phyloP scores from a whole-genome alignment of 2,329 filamentous ascomycete species.

The Dactylellina sp. region DNA sequence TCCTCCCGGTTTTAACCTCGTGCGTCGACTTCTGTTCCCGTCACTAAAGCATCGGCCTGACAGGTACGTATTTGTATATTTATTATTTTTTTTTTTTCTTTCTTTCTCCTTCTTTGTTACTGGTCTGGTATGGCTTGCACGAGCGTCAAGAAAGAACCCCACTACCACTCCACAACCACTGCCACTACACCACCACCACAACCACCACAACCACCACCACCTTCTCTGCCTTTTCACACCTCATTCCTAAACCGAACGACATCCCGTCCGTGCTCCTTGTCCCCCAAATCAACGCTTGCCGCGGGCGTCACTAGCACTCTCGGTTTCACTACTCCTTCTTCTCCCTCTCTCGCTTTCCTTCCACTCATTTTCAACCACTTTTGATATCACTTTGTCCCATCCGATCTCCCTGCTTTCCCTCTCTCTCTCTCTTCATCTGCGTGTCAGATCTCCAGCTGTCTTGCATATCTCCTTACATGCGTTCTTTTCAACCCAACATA shows the following conservation, averaged over 20 bases:
- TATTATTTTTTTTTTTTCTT: neutral
- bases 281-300: slow-evolving; percentile 13
- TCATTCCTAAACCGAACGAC: slow-evolving; percentile 49
- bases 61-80: slow-evolving; percentile 4
- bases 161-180: slow-evolving; percentile 65
- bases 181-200: slow-evolving; percentile 64
- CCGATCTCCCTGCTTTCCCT: slow-evolving; percentile 1
- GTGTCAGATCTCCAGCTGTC: slow-evolving; percentile 37
- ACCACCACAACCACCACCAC: slow-evolving; percentile 69
- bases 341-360: slow-evolving; percentile 11
- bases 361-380: no score
- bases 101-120: neutral
- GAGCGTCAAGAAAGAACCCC: slow-evolving; percentile 13
- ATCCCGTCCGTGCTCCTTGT: slow-evolving; percentile 24
- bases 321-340: neutral
- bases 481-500: slow-evolving; percentile 29
- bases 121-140: neutral
- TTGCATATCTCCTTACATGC: slow-evolving; percentile 47
- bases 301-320: slow-evolving; percentile 8
- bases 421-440: slow-evolving; percentile 16
- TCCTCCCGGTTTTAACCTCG: no score
- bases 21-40: no score
- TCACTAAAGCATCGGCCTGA: no score
- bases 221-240: slow-evolving; percentile 51
- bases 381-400: no score